Percentiles rank a stretch among this genome's conserved stretches.
Conservation (phyloP, 306 rosid species). For the Fagus crenata region DNA sequence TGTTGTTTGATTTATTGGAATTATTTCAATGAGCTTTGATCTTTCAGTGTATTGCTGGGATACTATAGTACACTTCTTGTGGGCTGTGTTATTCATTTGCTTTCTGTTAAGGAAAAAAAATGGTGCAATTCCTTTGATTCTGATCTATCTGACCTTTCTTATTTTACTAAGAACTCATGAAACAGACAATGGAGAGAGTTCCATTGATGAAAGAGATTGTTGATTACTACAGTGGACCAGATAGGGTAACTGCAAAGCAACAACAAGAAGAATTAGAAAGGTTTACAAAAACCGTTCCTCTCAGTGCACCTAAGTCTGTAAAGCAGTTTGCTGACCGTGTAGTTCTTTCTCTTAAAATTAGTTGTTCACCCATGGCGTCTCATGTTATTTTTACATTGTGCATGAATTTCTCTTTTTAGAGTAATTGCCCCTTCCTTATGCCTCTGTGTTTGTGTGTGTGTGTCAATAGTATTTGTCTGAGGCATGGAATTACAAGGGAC, state of each 20-base stretch:
- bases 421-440: conserved; percentile 21
- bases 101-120: neutral
- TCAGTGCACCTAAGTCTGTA: conserved; percentile 68
- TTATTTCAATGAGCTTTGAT: neutral
- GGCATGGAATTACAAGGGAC: neutral
- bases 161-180: conserved; percentile 58
- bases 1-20: neutral
- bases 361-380: conserved; percentile 23
- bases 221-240: conserved; percentile 83
- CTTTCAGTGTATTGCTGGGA: neutral
- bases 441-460: neutral
- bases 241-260: conserved; percentile 83
- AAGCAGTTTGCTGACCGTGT: conserved; percentile 74
- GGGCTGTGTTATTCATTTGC: neutral
- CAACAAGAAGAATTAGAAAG: conserved; percentile 79
- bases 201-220: conserved; percentile 82
- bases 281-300: conserved; percentile 74
- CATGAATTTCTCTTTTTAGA: conserved; percentile 11
- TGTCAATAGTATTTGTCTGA: neutral
- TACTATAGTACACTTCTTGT: neutral
- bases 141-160: conserved; percentile 31
- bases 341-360: conserved; percentile 84
- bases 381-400: conserved; percentile 5
- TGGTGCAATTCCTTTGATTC: neutral
- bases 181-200: conserved; percentile 73